A percentile compares a stretch with the other conserved stretches of the same genome.
Conservation (phyloP, 2,329 filamentous ascomycete genomes). For the Trichoderma sp. region DNA sequence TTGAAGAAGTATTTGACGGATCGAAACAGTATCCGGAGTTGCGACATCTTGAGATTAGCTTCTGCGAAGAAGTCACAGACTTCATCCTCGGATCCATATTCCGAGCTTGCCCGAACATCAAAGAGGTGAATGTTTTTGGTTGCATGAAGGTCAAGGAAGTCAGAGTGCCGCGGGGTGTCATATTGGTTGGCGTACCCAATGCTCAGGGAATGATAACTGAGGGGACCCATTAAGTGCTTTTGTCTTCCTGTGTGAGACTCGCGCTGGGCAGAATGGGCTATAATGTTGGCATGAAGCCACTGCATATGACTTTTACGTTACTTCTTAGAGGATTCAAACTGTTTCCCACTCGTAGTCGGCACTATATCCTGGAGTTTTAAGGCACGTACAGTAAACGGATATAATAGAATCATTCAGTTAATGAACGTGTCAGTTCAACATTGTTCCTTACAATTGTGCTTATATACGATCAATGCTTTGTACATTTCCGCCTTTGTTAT, state of each 20-base stretch:
- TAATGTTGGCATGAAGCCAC: neutral
- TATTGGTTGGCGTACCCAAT: constrained; percentile 58
- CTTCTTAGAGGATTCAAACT: neutral
- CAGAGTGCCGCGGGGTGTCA: constrained; percentile 53
- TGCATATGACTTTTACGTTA: neutral
- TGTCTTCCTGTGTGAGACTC: neutral
- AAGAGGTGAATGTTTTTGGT: constrained; percentile 61
- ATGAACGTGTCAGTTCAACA: neutral
- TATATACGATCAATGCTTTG: neutral
- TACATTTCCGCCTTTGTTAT: neutral
- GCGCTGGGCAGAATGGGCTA: neutral
- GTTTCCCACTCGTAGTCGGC: neutral
- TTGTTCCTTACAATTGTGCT: neutral
- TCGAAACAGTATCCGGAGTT: constrained; percentile 65
- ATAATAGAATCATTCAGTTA: neutral
- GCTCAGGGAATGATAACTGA: constrained; percentile 60
- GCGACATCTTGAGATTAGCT: constrained; percentile 71
- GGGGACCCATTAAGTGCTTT: constrained; percentile 33
- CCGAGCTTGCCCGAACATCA: constrained; percentile 59
- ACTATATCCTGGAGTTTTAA: neutral
- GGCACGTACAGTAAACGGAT: neutral
- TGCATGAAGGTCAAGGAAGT: constrained; percentile 61
- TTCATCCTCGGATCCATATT: constrained; percentile 63
- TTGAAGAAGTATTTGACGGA: constrained; percentile 68
- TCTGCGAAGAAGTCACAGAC: constrained; percentile 67